These are phyloP conservation scores for Pleoardoris graminearum DNA, from an alignment of 2,329 filamentous ascomycete genomes.

Conservation along the genomic window DNA sequence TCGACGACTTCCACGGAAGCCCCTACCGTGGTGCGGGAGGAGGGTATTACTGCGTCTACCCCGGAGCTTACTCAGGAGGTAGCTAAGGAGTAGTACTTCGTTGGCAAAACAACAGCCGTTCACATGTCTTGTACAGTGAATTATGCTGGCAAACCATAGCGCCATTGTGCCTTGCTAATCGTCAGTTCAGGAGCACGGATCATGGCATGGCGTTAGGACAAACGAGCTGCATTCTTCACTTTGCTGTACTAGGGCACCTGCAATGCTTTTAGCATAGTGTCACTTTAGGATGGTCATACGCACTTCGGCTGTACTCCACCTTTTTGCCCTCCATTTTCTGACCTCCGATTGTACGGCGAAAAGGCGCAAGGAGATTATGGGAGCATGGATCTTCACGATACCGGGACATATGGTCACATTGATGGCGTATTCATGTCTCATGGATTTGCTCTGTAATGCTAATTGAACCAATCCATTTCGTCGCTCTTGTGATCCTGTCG, in stretches of 20 bases:
- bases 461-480: no score
- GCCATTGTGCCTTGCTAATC: no score
- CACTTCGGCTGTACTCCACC: no score
- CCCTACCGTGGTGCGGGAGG: background rate
- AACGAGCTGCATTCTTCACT: background rate
- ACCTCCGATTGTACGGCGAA: background rate
- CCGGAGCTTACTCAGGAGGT: background rate
- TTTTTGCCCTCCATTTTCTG: background rate
- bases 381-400: background rate
- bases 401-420: background rate
- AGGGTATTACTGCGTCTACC: background rate
- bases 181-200: background rate
- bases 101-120: background rate
- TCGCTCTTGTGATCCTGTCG: no score
- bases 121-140: background rate
- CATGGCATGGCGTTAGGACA: background rate
- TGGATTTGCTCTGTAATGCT: no score
- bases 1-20: background rate
- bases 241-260: background rate
- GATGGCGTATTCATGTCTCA: no score
- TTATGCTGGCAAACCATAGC: background rate
- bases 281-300: no score
- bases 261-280: no score
- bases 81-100: background rate
- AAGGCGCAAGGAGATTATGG: background rate